Base-by-base conservation (phyloP, 352 stramenopile species). In the Poterioochromonas sp. region DNA sequence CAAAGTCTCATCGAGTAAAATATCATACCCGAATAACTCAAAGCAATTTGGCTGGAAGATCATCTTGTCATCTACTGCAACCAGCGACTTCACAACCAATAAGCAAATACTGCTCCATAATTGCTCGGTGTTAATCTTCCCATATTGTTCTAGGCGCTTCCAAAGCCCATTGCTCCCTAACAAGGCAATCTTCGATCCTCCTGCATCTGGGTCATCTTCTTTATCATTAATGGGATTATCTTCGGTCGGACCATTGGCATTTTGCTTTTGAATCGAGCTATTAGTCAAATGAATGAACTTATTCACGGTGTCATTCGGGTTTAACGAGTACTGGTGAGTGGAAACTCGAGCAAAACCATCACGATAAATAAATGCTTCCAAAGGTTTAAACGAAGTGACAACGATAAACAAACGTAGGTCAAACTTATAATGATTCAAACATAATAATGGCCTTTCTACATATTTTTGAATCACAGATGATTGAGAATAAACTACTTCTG, bases 251-350 rank as follows among this genome's bases (percentile, higher is more conserved):
- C 41, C 44, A n/a, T 73, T 40, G n/a, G 58, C 43, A 79, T 76
- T 85, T 29, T 89, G 76, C 79, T 95, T 95, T 80, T 96, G 90
- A 81, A 96, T 93, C 65, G 89, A 95, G 82, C 89, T 95, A 84
- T 97, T 97, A 12, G 93, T 97, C 12, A 97, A 82, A 78, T 97
- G 93, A 43, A 97, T 89, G 29, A 94, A 93, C 15, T 91, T 83
- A 81, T 96, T 91, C 54, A 77, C 80, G 20, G 95, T 58, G 60
- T 88, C 85, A 11, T 87, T 80, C 47, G 90, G 80, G 49, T 90
- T 81, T 1, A 73, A 64, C 5, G 70, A 81, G 82, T 96, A 97
- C 20, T 80, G 79, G 40, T 88, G 80, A 54, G 90, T 95, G 70
- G 90, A 94, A 60, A 97, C 84, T 8, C 93, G 86, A 54, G 94